Conservation (phyloP, 345 rosid species). For the Eucalyptus tenuipes region DNA sequence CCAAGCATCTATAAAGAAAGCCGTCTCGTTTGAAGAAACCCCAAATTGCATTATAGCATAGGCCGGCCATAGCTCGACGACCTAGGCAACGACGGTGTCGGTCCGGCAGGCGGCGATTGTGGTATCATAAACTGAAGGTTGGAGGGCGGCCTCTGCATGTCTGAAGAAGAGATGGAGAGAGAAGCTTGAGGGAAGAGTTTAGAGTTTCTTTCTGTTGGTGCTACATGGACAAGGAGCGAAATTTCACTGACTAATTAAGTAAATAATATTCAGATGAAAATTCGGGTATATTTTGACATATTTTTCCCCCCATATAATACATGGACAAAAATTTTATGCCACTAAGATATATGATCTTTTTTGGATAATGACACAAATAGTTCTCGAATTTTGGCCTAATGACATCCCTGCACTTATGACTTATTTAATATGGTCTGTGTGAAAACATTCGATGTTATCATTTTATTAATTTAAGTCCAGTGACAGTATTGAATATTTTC, state of each 20-base stretch:
- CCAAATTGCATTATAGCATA: neutral
- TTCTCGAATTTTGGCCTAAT: neutral
- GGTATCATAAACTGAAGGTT: neutral
- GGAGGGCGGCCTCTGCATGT: neutral
- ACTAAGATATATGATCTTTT: neutral
- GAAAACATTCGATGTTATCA: too few species aligned
- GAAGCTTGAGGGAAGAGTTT: neutral
- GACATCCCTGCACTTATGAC: neutral
- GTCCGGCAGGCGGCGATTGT: neutral
- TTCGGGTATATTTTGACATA: neutral
- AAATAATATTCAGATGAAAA: neutral
- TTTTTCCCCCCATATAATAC: neutral
- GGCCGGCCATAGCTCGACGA: neutral
- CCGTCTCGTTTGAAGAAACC: neutral
- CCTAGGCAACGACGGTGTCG: neutral
- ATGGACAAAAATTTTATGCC: neutral
- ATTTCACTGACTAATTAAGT: too few species aligned
- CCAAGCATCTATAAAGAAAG: neutral
- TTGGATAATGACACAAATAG: neutral
- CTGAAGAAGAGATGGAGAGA: neutral
- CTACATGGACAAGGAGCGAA: neutral
- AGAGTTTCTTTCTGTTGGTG: neutral
- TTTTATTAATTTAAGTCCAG: too few species aligned
- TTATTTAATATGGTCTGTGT: too few species aligned
- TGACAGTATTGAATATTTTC: too few species aligned